Evolutionary conservation across 805 yeast species (phyloP).

Genomic region (Spencermartinsiella europaea): DNA sequence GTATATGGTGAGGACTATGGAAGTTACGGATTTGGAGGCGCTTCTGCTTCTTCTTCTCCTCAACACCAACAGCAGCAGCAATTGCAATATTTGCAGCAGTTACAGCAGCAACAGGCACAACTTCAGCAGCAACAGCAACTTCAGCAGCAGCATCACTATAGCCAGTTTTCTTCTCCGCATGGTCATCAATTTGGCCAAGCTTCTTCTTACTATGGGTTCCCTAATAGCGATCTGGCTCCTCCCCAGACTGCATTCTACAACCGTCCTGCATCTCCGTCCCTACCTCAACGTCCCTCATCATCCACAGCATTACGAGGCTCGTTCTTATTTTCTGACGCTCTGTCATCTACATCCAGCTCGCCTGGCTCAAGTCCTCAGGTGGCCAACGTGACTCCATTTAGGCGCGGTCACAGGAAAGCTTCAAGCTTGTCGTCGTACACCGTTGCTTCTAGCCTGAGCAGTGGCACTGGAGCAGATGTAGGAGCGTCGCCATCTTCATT

Average conservation of each 20-base stretch:
- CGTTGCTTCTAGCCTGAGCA: constrained; percentile 10
- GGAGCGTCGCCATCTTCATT: not conserved
- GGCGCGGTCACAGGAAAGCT: constrained; percentile 26
- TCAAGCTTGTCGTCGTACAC: constrained; percentile 24
- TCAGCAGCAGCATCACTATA: constrained; percentile 19
- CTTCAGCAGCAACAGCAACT: constrained; percentile 7
- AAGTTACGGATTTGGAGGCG: not conserved
- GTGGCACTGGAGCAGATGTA: not conserved
- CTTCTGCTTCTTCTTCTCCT: not conserved
- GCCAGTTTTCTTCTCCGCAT: constrained; percentile 1
- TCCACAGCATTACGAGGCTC: constrained; percentile 18
- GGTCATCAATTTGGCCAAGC: too few species aligned
- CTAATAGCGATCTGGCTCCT: not conserved
- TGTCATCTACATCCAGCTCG: constrained; percentile 8
- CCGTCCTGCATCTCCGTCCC: constrained; percentile 22
- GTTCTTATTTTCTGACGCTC: constrained; percentile 9
- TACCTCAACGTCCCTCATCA: constrained; percentile 23
- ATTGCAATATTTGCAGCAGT: not conserved
- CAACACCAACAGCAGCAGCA: not conserved
- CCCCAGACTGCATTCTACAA: not conserved
- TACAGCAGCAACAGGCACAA: constrained; percentile 2
- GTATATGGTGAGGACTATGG: constrained; percentile 2
- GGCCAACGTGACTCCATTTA: constrained; percentile 12
- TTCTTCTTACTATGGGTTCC: not conserved
- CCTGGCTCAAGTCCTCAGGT: constrained; percentile 4